Percentiles rank a stretch among this genome's conserved stretches.
These are phyloP conservation scores for Fusarium tanahbumbuense DNA, from an alignment of 2,329 filamentous ascomycete species.

Conservation along the genomic window DNA sequence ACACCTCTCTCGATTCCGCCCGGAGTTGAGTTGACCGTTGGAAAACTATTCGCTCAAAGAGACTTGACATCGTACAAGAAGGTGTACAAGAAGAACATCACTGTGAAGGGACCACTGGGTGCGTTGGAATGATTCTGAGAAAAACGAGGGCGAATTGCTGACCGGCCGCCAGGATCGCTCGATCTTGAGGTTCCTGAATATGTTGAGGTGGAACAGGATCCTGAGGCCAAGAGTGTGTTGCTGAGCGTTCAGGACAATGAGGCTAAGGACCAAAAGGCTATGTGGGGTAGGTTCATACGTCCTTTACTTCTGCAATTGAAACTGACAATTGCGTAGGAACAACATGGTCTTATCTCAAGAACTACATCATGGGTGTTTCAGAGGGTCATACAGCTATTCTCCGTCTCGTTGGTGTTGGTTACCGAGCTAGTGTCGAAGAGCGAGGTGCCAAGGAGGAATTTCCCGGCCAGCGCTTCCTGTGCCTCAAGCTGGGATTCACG, in stretches of 20 bases:
- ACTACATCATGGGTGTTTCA: conserved; percentile 91
- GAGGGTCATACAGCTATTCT: conserved; percentile 96
- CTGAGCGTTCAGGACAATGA: conserved; percentile 77
- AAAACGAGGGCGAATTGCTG: conserved; percentile 19
- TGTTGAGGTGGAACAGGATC: conserved; percentile 76
- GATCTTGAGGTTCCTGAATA: conserved; percentile 83
- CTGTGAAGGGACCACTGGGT: conserved; percentile 86
- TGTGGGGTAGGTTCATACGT: conserved; percentile 80
- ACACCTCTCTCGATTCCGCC: conserved; percentile 84
- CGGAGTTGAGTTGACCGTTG: conserved; percentile 80
- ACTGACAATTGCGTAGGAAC: conserved; percentile 70
- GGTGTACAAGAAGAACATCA: conserved; percentile 74
- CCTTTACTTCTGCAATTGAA: not conserved
- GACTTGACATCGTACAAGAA: conserved; percentile 70
- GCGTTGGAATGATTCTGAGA: conserved; percentile 44
- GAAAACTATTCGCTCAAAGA: conserved; percentile 67
- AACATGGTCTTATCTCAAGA: conserved; percentile 87
- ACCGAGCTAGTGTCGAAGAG: conserved; percentile 87
- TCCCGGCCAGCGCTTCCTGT: conserved; percentile 87
- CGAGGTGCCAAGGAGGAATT: conserved; percentile 80
- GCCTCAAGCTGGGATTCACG: conserved; percentile 94
- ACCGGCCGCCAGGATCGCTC: conserved; percentile 71
- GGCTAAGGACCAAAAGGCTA: conserved; percentile 82
- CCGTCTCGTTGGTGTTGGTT: conserved; percentile 93
- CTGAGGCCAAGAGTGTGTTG: conserved; percentile 69